Conservation (phyloP, 495 filamentous ascomycete species). For the Apodospora peruviana region DNA sequence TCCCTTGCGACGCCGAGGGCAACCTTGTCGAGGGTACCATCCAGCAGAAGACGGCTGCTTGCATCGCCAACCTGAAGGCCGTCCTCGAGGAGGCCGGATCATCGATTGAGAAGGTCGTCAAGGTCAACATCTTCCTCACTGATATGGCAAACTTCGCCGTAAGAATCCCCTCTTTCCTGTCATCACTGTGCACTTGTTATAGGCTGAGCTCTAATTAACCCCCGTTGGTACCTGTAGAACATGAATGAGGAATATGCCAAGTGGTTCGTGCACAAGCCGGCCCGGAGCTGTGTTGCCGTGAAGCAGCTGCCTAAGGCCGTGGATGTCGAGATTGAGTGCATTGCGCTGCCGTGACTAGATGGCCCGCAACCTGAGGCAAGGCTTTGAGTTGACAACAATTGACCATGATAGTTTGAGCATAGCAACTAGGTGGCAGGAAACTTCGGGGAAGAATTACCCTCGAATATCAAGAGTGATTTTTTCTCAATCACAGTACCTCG, state of each 20-base stretch:
- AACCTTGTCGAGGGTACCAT: constrained; percentile 73
- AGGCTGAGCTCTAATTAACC: no score
- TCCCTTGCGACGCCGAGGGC: constrained; percentile 72
- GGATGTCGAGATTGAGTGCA: constrained; percentile 88
- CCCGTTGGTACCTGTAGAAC: no score
- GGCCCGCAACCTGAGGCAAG: not conserved
- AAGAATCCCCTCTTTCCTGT: constrained; percentile 7
- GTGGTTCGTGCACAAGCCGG: constrained; percentile 83
- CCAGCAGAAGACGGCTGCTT: constrained; percentile 66
- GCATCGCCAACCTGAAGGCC: constrained; percentile 71
- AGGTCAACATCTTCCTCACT: constrained; percentile 77
- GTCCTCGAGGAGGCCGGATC: constrained; percentile 74
- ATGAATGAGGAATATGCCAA: constrained; percentile 89
- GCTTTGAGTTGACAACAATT: constrained; percentile 5
- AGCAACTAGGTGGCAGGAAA: no score
- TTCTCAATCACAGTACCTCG: no score
- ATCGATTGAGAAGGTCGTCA: constrained; percentile 68
- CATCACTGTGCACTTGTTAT: no score
- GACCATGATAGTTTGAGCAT: no score
- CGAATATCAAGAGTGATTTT: no score
- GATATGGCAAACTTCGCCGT: constrained; percentile 74
- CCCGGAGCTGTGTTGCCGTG: constrained; percentile 88
- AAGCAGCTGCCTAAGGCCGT: constrained; percentile 86
- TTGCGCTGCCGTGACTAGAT: constrained; percentile 59
- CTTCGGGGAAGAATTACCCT: no score